Conservation (phyloP, 1,284 basidiomycete species). For the Papiliotrema flavescens region DNA sequence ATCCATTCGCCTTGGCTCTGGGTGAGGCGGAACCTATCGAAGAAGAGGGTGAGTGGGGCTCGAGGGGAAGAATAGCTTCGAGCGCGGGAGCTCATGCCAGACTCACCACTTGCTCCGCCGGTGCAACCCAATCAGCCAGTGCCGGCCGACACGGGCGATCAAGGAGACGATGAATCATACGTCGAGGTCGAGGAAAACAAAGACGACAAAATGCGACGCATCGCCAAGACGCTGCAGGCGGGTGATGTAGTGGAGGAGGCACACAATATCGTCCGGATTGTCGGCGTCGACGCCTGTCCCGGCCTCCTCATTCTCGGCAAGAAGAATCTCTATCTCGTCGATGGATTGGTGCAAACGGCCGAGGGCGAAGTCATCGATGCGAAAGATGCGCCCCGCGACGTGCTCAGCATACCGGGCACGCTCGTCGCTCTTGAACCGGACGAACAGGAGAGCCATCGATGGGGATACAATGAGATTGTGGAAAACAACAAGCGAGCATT, state of each 20-base stretch:
- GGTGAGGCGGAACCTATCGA: constrained; percentile 62
- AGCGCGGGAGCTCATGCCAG: not conserved
- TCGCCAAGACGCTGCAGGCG: constrained; percentile 62
- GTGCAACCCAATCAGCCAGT: constrained; percentile 2
- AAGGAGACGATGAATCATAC: constrained; percentile 27
- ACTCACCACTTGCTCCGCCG: not conserved
- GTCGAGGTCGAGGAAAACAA: constrained; percentile 52
- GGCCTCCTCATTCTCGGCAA: constrained; percentile 82
- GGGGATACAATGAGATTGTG: constrained; percentile 74
- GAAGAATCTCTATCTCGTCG: constrained; percentile 83
- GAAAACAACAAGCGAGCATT: constrained; percentile 77
- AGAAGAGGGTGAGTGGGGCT: constrained; percentile 54
- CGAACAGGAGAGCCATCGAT: constrained; percentile 67
- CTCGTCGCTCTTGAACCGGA: constrained; percentile 71
- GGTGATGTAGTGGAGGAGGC: constrained; percentile 88
- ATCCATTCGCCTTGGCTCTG: constrained; percentile 67
- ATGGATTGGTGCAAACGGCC: constrained; percentile 84
- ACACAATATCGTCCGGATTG: constrained; percentile 73
- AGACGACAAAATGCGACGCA: constrained; percentile 62
- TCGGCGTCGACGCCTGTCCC: constrained; percentile 82
- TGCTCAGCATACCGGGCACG: constrained; percentile 81
- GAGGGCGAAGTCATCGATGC: constrained; percentile 87
- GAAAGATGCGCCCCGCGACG: constrained; percentile 73
- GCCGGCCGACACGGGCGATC: constrained; percentile 11
- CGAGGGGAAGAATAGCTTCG: too few relatives aligned